phyloP scores from a whole-genome alignment of 139 green algal species.

The Ulvella scutata region DNA sequence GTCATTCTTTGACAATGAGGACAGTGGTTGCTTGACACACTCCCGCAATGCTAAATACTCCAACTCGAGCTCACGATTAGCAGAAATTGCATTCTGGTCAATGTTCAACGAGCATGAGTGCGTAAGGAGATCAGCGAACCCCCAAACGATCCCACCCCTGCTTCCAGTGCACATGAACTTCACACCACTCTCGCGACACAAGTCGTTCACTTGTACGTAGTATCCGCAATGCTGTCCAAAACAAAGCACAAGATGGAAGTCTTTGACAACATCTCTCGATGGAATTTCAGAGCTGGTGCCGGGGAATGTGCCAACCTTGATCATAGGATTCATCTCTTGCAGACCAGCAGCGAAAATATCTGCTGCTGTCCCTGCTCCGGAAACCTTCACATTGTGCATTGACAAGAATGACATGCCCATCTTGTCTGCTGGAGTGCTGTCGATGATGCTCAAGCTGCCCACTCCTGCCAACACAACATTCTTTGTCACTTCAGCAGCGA shows the following conservation, averaged over 20 bases:
- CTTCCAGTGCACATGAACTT: neutral
- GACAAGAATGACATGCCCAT: neutral
- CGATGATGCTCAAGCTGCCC: neutral
- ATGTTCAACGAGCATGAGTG: neutral
- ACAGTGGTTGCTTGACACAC: neutral
- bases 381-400: neutral
- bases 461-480: neutral
- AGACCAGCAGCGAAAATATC: neutral
- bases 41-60: neutral
- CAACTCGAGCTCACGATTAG: neutral
- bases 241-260: neutral
- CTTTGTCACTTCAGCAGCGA: neutral
- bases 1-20: neutral
- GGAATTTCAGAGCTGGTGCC: neutral
- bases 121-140: neutral
- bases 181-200: neutral
- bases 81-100: neutral
- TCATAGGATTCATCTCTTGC: constrained; percentile 2
- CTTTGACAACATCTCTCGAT: neutral
- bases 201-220: neutral
- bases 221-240: neutral
- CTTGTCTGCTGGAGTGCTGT: neutral
- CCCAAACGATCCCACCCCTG: neutral
- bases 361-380: neutral
- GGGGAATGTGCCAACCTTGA: neutral